phyloP scores from a whole-genome alignment of 176 grass and related monocot species.

The Carex kokanica region DNA sequence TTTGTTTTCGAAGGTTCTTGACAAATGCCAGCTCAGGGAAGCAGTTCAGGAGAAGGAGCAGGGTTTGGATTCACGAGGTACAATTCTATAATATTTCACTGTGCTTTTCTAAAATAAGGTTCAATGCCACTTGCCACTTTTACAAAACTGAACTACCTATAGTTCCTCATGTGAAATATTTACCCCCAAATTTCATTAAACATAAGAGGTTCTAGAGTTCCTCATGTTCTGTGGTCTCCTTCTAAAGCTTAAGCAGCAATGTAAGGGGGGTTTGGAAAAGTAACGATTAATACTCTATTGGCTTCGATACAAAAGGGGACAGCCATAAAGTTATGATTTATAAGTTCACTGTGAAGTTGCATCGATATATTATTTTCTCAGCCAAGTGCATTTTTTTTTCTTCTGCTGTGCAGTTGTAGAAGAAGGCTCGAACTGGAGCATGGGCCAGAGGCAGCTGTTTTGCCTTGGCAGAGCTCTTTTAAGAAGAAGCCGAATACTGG shows the following conservation, averaged over 20 bases:
- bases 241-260: not conserved
- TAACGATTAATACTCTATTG: not conserved
- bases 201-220: not conserved
- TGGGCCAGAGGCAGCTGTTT: constrained; percentile 94
- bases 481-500: constrained; percentile 62
- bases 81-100: not conserved
- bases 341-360: not conserved
- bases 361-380: constrained; percentile 4
- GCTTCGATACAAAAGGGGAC: not conserved
- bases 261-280: not conserved
- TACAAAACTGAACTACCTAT: not conserved
- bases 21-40: constrained; percentile 88
- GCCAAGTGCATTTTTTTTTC: not conserved
- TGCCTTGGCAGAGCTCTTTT: constrained; percentile 81
- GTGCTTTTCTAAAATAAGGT: not conserved
- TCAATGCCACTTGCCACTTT: not conserved
- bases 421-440: constrained; percentile 95
- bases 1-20: constrained; percentile 50
- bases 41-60: constrained; percentile 74
- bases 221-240: not conserved
- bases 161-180: not conserved
- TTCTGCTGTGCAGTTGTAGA: constrained; percentile 52
- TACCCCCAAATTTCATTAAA: not conserved
- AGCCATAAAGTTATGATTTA: not conserved
- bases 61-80: constrained; percentile 75